Evolutionary conservation across 345 rosid genomes (phyloP).

Genomic region (Populus deltoides): DNA sequence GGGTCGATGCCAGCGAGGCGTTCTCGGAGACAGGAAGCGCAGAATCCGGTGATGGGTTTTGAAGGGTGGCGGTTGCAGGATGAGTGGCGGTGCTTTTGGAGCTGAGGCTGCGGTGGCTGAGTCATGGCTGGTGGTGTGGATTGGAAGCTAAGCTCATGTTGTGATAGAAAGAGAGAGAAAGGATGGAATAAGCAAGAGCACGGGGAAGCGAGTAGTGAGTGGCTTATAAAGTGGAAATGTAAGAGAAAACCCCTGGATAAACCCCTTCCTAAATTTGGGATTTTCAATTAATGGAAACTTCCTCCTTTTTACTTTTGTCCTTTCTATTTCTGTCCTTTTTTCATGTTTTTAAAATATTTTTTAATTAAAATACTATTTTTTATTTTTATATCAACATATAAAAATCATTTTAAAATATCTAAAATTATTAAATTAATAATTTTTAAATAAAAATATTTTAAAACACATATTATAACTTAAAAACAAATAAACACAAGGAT

Average conservation of each 20-base stretch:
- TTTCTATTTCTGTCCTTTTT: neutral
- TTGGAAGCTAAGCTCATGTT: constrained; percentile 7
- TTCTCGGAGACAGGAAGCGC: constrained; percentile 77
- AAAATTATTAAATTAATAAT: no score
- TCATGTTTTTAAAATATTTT: no score
- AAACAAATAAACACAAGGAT: no score
- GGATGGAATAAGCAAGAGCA: neutral
- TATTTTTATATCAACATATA: no score
- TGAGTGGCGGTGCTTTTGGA: constrained; percentile 34
- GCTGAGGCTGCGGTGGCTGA: constrained; percentile 19
- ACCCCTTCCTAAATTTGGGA: constrained; percentile 21
- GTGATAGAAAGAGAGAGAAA: neutral
- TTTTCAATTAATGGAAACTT: neutral
- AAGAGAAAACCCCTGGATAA: constrained; percentile 27
- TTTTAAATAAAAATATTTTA: no score
- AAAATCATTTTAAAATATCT: no score
- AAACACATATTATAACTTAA: no score
- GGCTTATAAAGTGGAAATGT: neutral
- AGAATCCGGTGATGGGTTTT: constrained; percentile 53
- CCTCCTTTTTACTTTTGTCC: neutral
- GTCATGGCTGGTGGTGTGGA: constrained; percentile 35
- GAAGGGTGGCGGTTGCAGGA: constrained; percentile 60
- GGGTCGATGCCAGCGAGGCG: constrained; percentile 66
- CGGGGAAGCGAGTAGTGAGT: neutral
- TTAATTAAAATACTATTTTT: no score